Base-by-base conservation (phyloP, 2,329 filamentous ascomycete genomes). In the Fusarium odoratissimum region DNA sequence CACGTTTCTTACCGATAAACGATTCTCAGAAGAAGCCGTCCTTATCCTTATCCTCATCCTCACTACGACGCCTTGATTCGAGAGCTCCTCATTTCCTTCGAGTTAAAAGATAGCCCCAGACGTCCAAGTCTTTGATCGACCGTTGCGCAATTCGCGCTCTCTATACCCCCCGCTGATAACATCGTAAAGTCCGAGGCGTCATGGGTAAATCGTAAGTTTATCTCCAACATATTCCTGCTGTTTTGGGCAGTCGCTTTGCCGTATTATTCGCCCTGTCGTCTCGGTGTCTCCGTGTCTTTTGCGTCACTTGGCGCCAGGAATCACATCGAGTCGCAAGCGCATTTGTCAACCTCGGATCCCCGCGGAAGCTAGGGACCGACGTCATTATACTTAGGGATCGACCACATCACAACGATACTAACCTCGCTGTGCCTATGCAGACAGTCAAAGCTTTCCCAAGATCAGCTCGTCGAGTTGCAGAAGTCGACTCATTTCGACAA, bases 401-500 rank as follows among this genome's bases (percentile, higher is more conserved):
- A 30, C 44, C 45, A 57, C 49, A 48, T 62, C 54, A 55, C 59
- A 51, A 55, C 44, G 61, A 41, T 30, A 70, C 78, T 80, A 65
- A 80, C 70, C 46, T 62, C 35, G 37, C 54, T 44, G 44, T 55
- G 25, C 14, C 38, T 57, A 57, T 62, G 33, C 81, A 99, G 96
- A 85, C 96, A 98, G 88, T 98, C 95, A 78, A 99, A 98, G 88
- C 92, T 99, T 82, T 97, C 95, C 66, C 94, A 96, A 82, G 93
- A 97, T 84, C 95, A 99, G 89, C 93, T 99, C 80, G 90, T 90
- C 76, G 96, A 99, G 84, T 91, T 99, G 76, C 95, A 98, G 83
- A 96, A 94, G 87, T 95, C 95, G 69, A 99, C 96, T 73, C 95
- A 98, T 84, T 99, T 99, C 81, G 96, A 99, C 85, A 98, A 98